Conservation (phyloP, 495 filamentous ascomycete genomes). For the Penicillium malachiteum region DNA sequence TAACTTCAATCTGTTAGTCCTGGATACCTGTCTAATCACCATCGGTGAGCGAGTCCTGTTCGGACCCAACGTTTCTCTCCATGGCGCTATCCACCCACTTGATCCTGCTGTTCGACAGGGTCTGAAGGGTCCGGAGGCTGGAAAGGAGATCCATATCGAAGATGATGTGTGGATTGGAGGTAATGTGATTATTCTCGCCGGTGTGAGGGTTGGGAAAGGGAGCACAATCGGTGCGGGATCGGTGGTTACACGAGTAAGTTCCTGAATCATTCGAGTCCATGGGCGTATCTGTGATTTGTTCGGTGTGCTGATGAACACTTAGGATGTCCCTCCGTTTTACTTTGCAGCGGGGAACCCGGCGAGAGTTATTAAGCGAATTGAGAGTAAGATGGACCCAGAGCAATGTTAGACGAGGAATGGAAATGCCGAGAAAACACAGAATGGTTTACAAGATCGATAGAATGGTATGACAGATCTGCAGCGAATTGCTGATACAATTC, state of each 20-base stretch:
- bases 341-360: constrained; percentile 64
- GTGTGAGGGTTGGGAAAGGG: constrained; percentile 38
- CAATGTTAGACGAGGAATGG: not conserved
- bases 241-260: constrained; percentile 73
- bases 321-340: constrained; percentile 57
- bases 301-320: constrained; percentile 1
- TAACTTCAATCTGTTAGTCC: constrained; percentile 68
- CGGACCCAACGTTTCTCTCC: constrained; percentile 71
- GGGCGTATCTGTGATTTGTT: no score
- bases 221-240: constrained; percentile 74
- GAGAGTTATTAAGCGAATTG: constrained; percentile 46
- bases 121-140: constrained; percentile 66
- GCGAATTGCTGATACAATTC: no score
- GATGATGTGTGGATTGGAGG: constrained; percentile 88
- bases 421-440: not conserved
- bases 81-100: constrained; percentile 67
- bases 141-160: constrained; percentile 70
- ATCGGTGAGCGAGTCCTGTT: constrained; percentile 77
- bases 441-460: not conserved
- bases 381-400: constrained; percentile 13
- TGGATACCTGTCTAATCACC: constrained; percentile 75
- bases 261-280: not conserved
- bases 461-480: no score
- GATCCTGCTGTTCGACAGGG: constrained; percentile 69
- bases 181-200: constrained; percentile 25